Percentiles rank a stretch among this genome's conserved stretches.
phyloP scores from a whole-genome alignment of 2,329 filamentous ascomycete genomes.

The Epicoccum sorghinum region DNA sequence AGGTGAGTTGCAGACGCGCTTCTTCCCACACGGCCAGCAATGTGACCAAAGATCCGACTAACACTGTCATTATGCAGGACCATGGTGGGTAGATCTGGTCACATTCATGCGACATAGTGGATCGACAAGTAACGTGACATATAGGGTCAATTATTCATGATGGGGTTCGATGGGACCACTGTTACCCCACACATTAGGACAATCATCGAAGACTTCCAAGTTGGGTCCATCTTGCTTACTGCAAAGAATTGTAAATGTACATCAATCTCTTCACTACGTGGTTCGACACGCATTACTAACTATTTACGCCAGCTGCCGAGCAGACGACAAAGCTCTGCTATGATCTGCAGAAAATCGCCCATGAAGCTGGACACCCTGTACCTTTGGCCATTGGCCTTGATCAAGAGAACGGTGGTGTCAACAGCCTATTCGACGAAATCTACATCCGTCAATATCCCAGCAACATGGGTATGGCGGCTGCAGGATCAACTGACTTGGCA shows the following conservation, averaged over 20 bases:
- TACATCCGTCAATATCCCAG: constrained; percentile 97
- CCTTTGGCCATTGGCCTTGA: constrained; percentile 90
- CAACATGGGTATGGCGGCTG: constrained; percentile 95
- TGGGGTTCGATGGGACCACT: constrained; percentile 85
- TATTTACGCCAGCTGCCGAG: constrained; percentile 71
- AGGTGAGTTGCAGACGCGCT: constrained; percentile 62
- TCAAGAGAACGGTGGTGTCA: constrained; percentile 97
- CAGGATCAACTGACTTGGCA: constrained; percentile 81
- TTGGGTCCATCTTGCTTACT: constrained; percentile 85
- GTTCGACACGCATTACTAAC: constrained; percentile 27
- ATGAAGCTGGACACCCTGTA: constrained; percentile 85
- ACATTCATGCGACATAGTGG: constrained; percentile 20
- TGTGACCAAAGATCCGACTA: constrained; percentile 39
- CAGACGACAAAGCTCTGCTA: constrained; percentile 87
- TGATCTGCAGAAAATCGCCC: constrained; percentile 90
- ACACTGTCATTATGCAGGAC: constrained; percentile 50
- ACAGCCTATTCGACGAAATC: constrained; percentile 93
- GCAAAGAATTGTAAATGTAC: constrained; percentile 85
- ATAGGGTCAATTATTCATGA: constrained; percentile 79
- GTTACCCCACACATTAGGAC: constrained; percentile 82
- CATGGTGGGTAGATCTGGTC: constrained; percentile 46
- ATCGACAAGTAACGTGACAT: constrained; percentile 50
- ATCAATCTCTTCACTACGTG: constrained; percentile 15
- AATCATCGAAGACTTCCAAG: constrained; percentile 81
- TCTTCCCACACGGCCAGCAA: constrained; percentile 29